A percentile compares a stretch with the other conserved stretches of the same genome.
Evolutionary conservation across 768 basidiomycete species (phyloP).

Genomic region (Russula abietina): DNA sequence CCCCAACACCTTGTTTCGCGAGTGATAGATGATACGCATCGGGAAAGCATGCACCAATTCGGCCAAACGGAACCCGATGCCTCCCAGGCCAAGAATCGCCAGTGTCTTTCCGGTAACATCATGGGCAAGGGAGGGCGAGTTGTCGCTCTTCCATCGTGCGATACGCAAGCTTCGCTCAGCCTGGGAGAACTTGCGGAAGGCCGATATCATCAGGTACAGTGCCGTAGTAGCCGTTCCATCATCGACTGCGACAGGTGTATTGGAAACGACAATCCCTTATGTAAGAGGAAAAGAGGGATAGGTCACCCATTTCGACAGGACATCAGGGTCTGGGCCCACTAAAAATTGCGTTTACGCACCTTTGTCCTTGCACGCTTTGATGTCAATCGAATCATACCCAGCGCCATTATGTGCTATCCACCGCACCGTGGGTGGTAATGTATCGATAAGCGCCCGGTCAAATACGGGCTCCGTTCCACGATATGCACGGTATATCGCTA

Average conservation of each 20-base stretch:
- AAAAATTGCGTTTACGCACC: slow-evolving; percentile 38
- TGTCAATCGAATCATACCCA: slow-evolving; percentile 86
- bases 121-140: slow-evolving; percentile 44
- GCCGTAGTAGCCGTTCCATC: slow-evolving; percentile 89
- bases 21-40: slow-evolving; percentile 86
- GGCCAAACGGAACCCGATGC: slow-evolving; percentile 67
- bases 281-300: not conserved
- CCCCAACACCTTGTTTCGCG: slow-evolving; percentile 47
- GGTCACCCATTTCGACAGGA: not conserved
- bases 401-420: slow-evolving; percentile 94
- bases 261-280: slow-evolving; percentile 79
- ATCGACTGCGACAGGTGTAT: slow-evolving; percentile 86
- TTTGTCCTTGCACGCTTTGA: slow-evolving; percentile 61
- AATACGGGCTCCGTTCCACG: slow-evolving; percentile 55
- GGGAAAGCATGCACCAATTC: slow-evolving; percentile 73
- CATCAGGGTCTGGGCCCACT: not conserved
- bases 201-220: slow-evolving; percentile 73
- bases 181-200: slow-evolving; percentile 64
- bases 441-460: slow-evolving; percentile 69
- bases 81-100: slow-evolving; percentile 70
- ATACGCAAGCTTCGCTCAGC: slow-evolving; percentile 53
- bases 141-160: slow-evolving; percentile 54
- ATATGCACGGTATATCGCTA: slow-evolving; percentile 79
- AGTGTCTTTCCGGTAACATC: slow-evolving; percentile 66
- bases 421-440: slow-evolving; percentile 59